Evolutionary conservation across 1,284 basidiomycete genomes (phyloP).

Genomic region (Irpex sp.): DNA sequence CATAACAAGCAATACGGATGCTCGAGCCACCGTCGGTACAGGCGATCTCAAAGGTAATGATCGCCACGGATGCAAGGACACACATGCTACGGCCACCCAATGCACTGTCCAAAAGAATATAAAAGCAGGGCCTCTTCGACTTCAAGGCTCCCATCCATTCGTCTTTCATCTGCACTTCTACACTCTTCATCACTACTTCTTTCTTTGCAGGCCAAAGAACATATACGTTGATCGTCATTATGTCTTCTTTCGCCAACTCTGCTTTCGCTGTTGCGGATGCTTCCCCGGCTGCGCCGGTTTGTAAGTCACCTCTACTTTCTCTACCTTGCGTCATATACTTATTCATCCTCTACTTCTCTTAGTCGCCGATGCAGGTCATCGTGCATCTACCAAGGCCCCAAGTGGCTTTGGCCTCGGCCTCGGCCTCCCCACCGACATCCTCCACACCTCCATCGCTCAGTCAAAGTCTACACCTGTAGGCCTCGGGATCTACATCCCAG

Average conservation of each 20-base stretch:
- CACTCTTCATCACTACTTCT: background rate
- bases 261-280: background rate
- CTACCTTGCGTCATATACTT: background rate
- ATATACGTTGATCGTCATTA: background rate
- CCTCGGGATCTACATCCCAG: slow-evolving; percentile 8
- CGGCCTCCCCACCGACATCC: background rate
- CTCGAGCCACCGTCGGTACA: background rate
- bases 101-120: background rate
- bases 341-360: background rate
- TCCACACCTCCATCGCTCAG: background rate
- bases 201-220: slow-evolving; percentile 1
- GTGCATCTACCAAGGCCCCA: background rate
- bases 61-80: background rate
- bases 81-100: background rate
- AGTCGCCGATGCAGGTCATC: slow-evolving; percentile 1
- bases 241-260: background rate
- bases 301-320: background rate
- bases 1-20: background rate
- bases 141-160: background rate
- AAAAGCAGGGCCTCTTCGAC: background rate
- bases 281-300: background rate
- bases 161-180: background rate
- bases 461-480: slow-evolving; percentile 4
- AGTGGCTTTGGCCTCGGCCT: slow-evolving; percentile 1
- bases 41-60: background rate